Conservation (phyloP, 768 basidiomycete genomes). For the Lentinus brumalis region DNA sequence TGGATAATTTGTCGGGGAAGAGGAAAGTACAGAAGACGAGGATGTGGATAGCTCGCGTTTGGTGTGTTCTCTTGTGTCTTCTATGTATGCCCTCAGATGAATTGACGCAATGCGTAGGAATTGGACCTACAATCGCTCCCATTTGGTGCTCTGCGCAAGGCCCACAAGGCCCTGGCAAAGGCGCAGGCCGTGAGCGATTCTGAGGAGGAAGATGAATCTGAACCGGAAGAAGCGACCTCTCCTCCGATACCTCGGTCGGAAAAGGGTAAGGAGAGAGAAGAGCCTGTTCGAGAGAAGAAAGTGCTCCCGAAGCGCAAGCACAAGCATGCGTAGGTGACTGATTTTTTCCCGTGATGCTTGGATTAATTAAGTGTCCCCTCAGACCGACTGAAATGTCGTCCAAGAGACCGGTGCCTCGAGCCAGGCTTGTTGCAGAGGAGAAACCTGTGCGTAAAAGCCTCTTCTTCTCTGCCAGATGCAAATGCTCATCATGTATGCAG, state of each 20-base stretch:
- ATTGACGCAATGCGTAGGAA: neutral
- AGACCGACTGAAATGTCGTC: slow-evolving; percentile 85
- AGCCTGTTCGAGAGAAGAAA: slow-evolving; percentile 43
- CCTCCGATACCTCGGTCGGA: slow-evolving; percentile 3
- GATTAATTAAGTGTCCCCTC: slow-evolving; percentile 3
- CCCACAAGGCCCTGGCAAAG: slow-evolving; percentile 24
- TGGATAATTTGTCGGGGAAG: slow-evolving; percentile 26
- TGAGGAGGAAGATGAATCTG: slow-evolving; percentile 25
- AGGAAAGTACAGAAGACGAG: slow-evolving; percentile 10
- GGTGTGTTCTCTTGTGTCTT: slow-evolving; percentile 5
- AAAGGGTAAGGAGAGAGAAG: slow-evolving; percentile 38
- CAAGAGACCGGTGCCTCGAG: slow-evolving; percentile 80
- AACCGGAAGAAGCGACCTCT: slow-evolving; percentile 16
- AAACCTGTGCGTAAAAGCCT: slow-evolving; percentile 51
- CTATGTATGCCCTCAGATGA: too few relatives aligned
- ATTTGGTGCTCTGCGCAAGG: slow-evolving; percentile 31
- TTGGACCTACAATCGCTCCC: slow-evolving; percentile 28
- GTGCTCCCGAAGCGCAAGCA: slow-evolving; percentile 61
- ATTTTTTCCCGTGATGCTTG: neutral
- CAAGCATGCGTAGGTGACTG: slow-evolving; percentile 83
- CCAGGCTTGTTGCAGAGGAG: slow-evolving; percentile 67
- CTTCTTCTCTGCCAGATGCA: neutral
- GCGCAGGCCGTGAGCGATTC: slow-evolving; percentile 17
- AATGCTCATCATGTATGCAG: slow-evolving; percentile 39
- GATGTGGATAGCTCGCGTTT: slow-evolving; percentile 10